Conservation (phyloP, 1,284 basidiomycete genomes). For the Trametes polyzona region DNA sequence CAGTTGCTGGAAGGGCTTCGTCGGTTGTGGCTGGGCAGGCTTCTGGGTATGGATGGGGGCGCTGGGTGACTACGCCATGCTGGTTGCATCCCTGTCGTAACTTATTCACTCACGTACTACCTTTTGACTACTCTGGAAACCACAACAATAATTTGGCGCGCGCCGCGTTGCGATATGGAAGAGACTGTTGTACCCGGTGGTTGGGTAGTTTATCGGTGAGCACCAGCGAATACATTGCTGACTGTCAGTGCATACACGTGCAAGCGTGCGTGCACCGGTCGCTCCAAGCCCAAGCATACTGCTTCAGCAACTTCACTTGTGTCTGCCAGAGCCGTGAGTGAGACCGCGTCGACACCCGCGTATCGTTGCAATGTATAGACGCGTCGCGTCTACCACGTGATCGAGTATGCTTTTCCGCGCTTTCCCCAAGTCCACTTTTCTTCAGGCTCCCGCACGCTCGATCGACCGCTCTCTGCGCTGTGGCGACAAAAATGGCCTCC, state of each 20-base stretch:
- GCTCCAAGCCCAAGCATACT: too few species aligned
- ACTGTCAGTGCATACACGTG: too few species aligned
- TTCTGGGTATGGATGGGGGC: constrained; percentile 90
- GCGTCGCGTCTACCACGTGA: constrained; percentile 25
- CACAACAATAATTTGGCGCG: not conserved
- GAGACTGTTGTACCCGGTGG: not conserved
- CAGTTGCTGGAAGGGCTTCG: constrained; percentile 95
- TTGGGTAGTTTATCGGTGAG: too few species aligned
- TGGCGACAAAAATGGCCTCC: constrained; percentile 30
- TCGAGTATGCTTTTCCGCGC: constrained; percentile 15
- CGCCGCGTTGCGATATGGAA: not conserved
- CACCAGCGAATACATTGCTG: too few species aligned
- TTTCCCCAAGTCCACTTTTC: not conserved
- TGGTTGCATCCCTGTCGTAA: constrained; percentile 28
- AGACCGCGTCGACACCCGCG: too few species aligned
- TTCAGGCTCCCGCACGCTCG: not conserved
- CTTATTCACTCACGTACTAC: not conserved
- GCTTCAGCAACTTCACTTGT: too few species aligned
- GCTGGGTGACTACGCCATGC: constrained; percentile 69
- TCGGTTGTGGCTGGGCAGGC: constrained; percentile 87
- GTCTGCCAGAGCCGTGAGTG: too few species aligned
- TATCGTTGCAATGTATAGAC: not conserved
- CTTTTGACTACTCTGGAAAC: not conserved
- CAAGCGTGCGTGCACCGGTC: too few species aligned
- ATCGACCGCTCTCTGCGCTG: not conserved